Percentiles rank a stretch among this genome's conserved stretches.
These are phyloP conservation scores for Candida mesenterica DNA, from an alignment of 1,139 yeast species.

Conservation along the genomic window DNA sequence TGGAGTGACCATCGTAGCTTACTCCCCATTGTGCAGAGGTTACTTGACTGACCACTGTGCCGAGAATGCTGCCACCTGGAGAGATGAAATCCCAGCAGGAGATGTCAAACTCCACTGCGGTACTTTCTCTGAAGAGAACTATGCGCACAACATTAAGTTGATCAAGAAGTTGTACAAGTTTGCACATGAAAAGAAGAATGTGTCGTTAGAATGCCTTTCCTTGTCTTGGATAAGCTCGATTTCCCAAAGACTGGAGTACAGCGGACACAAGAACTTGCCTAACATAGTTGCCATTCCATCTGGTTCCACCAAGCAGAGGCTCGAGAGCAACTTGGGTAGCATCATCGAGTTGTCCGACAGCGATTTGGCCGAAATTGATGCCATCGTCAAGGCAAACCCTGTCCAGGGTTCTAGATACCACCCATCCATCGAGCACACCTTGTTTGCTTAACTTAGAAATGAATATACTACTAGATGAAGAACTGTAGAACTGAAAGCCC, in stretches of 20 bases:
- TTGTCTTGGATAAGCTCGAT: conserved; percentile 64
- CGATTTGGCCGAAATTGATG: conserved; percentile 52
- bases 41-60: conserved; percentile 59
- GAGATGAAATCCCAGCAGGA: conserved; percentile 38
- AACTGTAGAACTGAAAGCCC: too few species aligned
- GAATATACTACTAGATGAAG: too few species aligned
- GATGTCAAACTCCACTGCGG: conserved; percentile 51
- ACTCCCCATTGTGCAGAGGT: conserved; percentile 80
- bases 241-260: conserved; percentile 25
- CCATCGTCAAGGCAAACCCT: conserved; percentile 35
- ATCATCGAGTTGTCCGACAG: conserved; percentile 46
- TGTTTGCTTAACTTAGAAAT: conserved; percentile 1
- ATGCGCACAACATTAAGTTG: conserved; percentile 49
- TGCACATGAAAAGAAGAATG: conserved; percentile 45
- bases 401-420: conserved; percentile 55
- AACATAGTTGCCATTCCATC: conserved; percentile 78
- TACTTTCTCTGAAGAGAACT: conserved; percentile 58
- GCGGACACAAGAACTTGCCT: conserved; percentile 45
- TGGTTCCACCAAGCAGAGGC: conserved; percentile 57
- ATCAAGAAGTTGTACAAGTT: conserved; percentile 43
- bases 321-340: conserved; percentile 54
- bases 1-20: conserved; percentile 64
- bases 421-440: background rate
- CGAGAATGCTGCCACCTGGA: conserved; percentile 37
- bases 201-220: conserved; percentile 67